Evolutionary conservation across 352 stramenopile species (phyloP).

Genomic region (Globisporangium parvum): DNA sequence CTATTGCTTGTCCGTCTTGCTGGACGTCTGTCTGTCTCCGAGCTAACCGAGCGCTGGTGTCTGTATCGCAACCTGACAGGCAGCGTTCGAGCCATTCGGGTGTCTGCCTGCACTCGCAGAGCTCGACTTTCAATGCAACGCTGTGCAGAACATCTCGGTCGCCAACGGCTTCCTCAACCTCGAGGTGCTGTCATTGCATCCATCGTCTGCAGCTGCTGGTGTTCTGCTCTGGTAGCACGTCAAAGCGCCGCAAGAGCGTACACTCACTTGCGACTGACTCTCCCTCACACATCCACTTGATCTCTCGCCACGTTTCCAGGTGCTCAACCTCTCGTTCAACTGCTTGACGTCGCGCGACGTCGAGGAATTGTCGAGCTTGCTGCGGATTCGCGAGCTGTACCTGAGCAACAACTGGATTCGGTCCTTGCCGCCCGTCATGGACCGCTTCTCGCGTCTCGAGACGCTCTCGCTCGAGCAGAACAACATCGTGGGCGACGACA

Average conservation of each 20-base stretch:
- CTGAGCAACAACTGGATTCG: constrained; percentile 67
- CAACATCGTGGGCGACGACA: constrained; percentile 49
- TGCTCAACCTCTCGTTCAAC: constrained; percentile 80
- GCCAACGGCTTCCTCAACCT: constrained; percentile 59
- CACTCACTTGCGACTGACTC: no score
- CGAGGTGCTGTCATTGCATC: constrained; percentile 22
- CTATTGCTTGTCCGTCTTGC: background rate
- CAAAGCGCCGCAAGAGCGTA: no score
- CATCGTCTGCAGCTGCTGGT: background rate
- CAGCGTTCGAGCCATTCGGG: constrained; percentile 57
- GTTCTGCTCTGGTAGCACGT: background rate
- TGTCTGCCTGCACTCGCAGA: constrained; percentile 57
- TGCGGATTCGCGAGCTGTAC: constrained; percentile 76
- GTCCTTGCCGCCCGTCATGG: constrained; percentile 67
- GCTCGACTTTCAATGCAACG: constrained; percentile 81
- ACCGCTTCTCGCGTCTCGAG: constrained; percentile 67
- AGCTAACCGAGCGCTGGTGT: background rate
- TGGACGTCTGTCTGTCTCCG: background rate
- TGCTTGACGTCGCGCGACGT: constrained; percentile 55
- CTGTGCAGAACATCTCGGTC: constrained; percentile 36
- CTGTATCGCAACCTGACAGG: constrained; percentile 11
- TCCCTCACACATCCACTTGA: background rate
- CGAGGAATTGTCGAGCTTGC: constrained; percentile 62
- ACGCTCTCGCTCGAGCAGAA: constrained; percentile 78
- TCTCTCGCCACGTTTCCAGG: constrained; percentile 13